Percentiles rank a stretch among this genome's conserved stretches.
phyloP scores from a whole-genome alignment of 106 monocot genomes.

The Dendrobium officinale region DNA sequence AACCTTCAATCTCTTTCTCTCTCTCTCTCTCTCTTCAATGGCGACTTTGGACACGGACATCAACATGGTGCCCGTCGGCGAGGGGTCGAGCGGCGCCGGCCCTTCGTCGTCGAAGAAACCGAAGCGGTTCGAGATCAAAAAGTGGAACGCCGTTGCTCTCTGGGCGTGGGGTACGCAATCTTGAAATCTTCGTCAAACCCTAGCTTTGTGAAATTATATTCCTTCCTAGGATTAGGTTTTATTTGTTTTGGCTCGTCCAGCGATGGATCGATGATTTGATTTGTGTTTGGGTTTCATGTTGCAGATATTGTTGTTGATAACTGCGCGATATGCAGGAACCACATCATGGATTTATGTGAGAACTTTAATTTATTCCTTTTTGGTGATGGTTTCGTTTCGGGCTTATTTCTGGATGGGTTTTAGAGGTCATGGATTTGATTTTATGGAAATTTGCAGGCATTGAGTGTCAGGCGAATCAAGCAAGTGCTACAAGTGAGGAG shows the following conservation, averaged over 20 bases:
- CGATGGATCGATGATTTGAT: not conserved
- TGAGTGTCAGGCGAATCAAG: conserved; percentile 74
- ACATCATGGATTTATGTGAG: conserved; percentile 73
- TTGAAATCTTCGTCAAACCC: not conserved
- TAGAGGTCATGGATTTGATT: not conserved
- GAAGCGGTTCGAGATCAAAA: conserved; percentile 69
- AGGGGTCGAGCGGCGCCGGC: conserved; percentile 33
- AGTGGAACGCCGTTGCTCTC: conserved; percentile 64
- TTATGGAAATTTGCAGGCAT: conserved; percentile 36
- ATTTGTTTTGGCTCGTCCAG: not conserved
- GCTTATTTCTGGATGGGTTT: not conserved
- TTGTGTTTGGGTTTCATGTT: not conserved
- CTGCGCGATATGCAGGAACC: conserved; percentile 62
- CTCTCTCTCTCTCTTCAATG: conserved; percentile 7
- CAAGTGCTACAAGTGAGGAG: conserved; percentile 67
- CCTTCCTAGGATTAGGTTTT: conserved; percentile 1
- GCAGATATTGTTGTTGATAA: conserved; percentile 70
- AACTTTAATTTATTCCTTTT: not conserved
- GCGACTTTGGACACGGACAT: conserved; percentile 40
- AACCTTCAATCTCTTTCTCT: too few species aligned
- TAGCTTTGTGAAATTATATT: not conserved
- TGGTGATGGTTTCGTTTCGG: not conserved
- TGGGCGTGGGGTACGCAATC: conserved; percentile 59
- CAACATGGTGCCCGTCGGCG: conserved; percentile 44
- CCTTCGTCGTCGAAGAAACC: conserved; percentile 38